Evolutionary conservation across 176 grass and related monocot genomes (phyloP).

Genomic region (Neostapfia colusana): DNA sequence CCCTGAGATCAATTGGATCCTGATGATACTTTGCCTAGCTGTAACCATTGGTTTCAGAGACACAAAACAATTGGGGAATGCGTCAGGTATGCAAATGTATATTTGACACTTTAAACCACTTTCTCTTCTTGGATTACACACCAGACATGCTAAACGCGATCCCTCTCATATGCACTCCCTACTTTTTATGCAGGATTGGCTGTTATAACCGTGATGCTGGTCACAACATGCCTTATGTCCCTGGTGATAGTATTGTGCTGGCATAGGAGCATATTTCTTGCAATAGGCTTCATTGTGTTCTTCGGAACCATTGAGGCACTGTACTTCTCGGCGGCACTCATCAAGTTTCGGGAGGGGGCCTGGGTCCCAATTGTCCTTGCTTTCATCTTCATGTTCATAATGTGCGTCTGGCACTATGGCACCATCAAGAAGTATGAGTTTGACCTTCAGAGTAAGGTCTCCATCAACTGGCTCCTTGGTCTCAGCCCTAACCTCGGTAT

Average conservation of each 20-base stretch:
- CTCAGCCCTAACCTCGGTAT: conserved; percentile 74
- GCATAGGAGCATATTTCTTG: conserved; percentile 86
- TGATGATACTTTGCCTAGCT: conserved; percentile 89
- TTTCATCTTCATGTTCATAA: conserved; percentile 77
- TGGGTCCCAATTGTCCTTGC: conserved; percentile 82
- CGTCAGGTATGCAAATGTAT: conserved; percentile 73
- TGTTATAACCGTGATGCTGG: conserved; percentile 97
- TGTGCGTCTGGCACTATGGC: conserved; percentile 96
- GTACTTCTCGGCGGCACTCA: conserved; percentile 86
- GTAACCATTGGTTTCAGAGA: conserved; percentile 93
- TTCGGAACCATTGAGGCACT: conserved; percentile 91
- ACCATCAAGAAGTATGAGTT: conserved; percentile 93
- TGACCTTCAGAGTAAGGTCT: conserved; percentile 86
- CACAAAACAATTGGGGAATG: conserved; percentile 88
- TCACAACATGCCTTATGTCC: conserved; percentile 95
- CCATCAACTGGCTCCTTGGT: conserved; percentile 89
- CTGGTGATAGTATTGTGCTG: conserved; percentile 92
- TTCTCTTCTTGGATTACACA: neutral
- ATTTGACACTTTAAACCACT: neutral
- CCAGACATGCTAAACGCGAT: neutral
- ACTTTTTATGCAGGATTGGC: conserved; percentile 68
- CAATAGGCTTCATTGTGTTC: conserved; percentile 78
- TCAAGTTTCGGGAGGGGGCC: conserved; percentile 87
- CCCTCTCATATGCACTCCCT: conserved; percentile 1
- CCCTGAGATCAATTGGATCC: conserved; percentile 94